Evolutionary conservation across 2,329 filamentous ascomycete species (phyloP).

Genomic region (Penicillium olsonii): DNA sequence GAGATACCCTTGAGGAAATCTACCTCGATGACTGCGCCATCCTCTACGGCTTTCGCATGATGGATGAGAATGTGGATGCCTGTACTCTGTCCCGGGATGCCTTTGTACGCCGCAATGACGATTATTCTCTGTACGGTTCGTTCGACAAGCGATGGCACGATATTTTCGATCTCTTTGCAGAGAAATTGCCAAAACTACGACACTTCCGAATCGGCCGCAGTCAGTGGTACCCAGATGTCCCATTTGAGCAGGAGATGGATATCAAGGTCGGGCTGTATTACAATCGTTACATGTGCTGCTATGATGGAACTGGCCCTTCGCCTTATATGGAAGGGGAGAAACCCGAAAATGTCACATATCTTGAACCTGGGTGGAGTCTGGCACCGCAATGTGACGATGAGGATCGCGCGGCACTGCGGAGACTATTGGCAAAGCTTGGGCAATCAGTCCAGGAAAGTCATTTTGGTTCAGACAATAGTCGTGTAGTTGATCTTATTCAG

Average conservation of each 20-base stretch:
- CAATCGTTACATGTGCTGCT: conserved; percentile 22
- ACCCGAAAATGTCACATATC: not conserved
- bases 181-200: conserved; percentile 17
- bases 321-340: conserved; percentile 17
- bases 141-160: conserved; percentile 24
- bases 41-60: conserved; percentile 14
- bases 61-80: not conserved
- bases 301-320: conserved; percentile 19
- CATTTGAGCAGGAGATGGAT: conserved; percentile 21
- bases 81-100: not conserved
- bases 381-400: conserved; percentile 11
- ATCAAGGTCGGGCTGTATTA: conserved; percentile 15
- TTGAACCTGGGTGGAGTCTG: not conserved
- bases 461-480: not conserved
- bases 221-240: conserved; percentile 7
- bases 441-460: conserved; percentile 17
- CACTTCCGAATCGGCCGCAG: conserved; percentile 20
- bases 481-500: conserved; percentile 5
- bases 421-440: conserved; percentile 19
- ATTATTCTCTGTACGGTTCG: not conserved
- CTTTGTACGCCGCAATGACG: not conserved
- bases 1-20: conserved; percentile 41
- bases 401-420: conserved; percentile 16
- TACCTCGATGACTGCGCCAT: conserved; percentile 50
- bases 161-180: conserved; percentile 23